Percentiles rank a stretch among this genome's conserved stretches.
Evolutionary conservation across 2,329 filamentous ascomycete species (phyloP).

Genomic region (Macroventuria anomochaeta): DNA sequence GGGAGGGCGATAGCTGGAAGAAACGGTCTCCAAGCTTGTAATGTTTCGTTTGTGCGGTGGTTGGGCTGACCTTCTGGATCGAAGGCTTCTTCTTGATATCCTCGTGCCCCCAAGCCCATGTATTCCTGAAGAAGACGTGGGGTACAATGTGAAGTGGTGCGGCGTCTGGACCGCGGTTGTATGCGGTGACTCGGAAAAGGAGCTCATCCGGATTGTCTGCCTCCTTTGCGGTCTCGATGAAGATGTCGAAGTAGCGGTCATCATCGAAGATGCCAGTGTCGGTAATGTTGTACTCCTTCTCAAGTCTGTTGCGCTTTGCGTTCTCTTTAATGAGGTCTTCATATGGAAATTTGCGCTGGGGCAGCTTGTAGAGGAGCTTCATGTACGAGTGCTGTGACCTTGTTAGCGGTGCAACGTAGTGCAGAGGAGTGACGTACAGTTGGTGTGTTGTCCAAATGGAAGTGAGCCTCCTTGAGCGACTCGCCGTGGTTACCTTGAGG

Average conservation of each 20-base stretch:
- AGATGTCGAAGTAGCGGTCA: conserved; percentile 93
- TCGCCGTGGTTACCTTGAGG: conserved; percentile 97
- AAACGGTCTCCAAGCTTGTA: conserved; percentile 81
- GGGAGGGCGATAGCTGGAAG: conserved; percentile 85
- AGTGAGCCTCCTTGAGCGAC: conserved; percentile 95
- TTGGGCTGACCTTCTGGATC: conserved; percentile 70
- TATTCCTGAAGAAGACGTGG: conserved; percentile 97
- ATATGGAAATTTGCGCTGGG: conserved; percentile 90
- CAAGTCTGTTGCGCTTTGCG: conserved; percentile 73
- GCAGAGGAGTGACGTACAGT: conserved; percentile 56
- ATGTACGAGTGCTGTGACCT: conserved; percentile 85
- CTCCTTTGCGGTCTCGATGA: conserved; percentile 96
- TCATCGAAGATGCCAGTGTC: conserved; percentile 91
- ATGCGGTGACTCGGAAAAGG: conserved; percentile 91
- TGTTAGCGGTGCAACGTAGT: conserved; percentile 47
- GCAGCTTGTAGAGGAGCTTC: conserved; percentile 98
- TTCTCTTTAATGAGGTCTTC: conserved; percentile 86
- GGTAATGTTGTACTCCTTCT: conserved; percentile 88
- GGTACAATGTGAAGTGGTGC: conserved; percentile 93
- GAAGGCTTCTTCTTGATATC: conserved; percentile 76
- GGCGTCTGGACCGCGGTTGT: conserved; percentile 90
- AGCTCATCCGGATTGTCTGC: conserved; percentile 89
- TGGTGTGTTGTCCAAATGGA: conserved; percentile 94
- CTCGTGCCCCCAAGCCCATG: conserved; percentile 93
- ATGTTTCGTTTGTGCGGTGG: conserved; percentile 78